Base-by-base conservation (phyloP, 2,329 filamentous ascomycete species). In the Diaporthe batatas region DNA sequence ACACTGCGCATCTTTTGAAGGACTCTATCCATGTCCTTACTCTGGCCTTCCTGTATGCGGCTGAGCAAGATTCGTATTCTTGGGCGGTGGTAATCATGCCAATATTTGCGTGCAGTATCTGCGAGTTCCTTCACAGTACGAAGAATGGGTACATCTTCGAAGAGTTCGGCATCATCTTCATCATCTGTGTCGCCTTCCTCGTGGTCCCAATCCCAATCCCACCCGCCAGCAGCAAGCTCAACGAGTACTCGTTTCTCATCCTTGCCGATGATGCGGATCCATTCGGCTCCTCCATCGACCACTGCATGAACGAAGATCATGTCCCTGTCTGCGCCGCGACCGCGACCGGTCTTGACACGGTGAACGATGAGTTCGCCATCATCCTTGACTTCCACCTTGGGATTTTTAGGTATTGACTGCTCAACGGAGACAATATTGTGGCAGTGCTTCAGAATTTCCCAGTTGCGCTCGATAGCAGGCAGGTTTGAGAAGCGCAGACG, bases 191-290 rank as follows among this genome's bases (percentile, higher is more conserved):
- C 65, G 5, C 70, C 73, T 1, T 65, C 75, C 7, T 73, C 72
- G 29, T 44, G 18, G 16, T 65, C 55, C 75, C 75, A 76, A 53
- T 75, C 75, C 79, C 80, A 82, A 53, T 75, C 75, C 79, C 80
- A 82, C 0, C 80, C 80, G 29, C 76, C 78, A n/a, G 78, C 78
- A n/a, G 79, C 77, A 71, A 82, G 77, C 71, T 81, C 78, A 39
- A 78, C 74, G 42, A 79, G 70, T n/a, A 82, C 74, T 18, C 77
- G 77, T 36, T 73, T 74, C 44, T 79, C 76, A 0, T 79, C 77
- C n/a, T 78, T 79, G 57, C 76, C 79, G 29, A 82, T 54, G 59
- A 82, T 78, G 36, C 81, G 81, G 42, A 82, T 73, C 81, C 81
- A 82, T 25, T 77, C 77, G 1, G 77, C 77, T 6, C 81, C 81